Base-by-base conservation (phyloP, 257 asterid genomes). In the Linaria vulgaris region DNA sequence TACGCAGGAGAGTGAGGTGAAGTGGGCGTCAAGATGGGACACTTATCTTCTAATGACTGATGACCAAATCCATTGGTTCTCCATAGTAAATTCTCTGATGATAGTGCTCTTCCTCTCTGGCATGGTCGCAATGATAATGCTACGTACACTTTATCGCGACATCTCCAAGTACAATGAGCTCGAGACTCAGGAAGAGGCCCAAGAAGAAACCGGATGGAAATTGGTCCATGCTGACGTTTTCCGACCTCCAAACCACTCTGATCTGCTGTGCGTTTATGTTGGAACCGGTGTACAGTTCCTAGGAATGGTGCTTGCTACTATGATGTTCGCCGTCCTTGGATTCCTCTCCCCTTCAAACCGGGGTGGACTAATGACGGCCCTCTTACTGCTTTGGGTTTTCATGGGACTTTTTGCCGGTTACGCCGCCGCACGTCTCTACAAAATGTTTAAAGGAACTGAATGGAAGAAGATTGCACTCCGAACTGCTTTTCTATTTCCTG, bases 11-110 rank as follows among this genome's bases (percentile, higher is more conserved):
- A 87, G 95, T 72, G 86, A 80, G 68, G 92, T 84, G 72, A 84
- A 84, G 75, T 87, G 95, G 92, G 95, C 95, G 51, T 84, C 95
- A 12, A 76, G 92, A 82, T 87, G 95, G 95, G 95, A 87, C 68
- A 76, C 88, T 17, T 87, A 87, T 68, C 89, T 87, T 41, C 80
- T 87, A 20, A 87, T 87, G 90, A 78, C 79, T 2, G 90, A 87
- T 46, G 92, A 87, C 56, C 95, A 84, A 74, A 87, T 87, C 76
- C 95, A 87, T 57, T 87, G 95, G 95, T 87, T 87, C 74, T 87
- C 95, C 47, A 82, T 87, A 6, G 86, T 87, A 6, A 84, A 87
- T 43, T 87, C 95, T 62, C 74, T 87, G 22, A 84, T 87, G 88
- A 87, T 84, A 20, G 92, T 87, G 19, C 92, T 87, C 78, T 84